Conservation (phyloP, 305 asterid species). For the Nicotiana rustica region DNA sequence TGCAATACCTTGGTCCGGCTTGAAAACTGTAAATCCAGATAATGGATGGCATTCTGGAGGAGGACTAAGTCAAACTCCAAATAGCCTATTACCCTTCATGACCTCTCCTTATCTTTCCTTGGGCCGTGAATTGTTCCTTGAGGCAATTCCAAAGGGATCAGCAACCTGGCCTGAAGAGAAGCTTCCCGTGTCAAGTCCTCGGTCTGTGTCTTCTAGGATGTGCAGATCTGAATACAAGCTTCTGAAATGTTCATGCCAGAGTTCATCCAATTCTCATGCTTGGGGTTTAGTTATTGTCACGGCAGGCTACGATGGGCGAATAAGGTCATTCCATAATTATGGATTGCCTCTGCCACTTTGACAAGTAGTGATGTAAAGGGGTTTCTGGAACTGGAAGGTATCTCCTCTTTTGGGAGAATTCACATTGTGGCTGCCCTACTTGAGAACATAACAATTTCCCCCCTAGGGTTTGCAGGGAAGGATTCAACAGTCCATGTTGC, state of each 20-base stretch:
- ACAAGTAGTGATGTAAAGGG: slow-evolving; percentile 36
- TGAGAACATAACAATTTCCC: background rate
- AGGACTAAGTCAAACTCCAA: slow-evolving; percentile 37
- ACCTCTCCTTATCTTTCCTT: slow-evolving; percentile 61
- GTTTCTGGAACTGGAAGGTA: slow-evolving; percentile 2
- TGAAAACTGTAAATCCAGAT: slow-evolving; percentile 41
- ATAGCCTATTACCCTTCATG: slow-evolving; percentile 57
- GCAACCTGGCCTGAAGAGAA: slow-evolving; percentile 99
- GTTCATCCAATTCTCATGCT: slow-evolving; percentile 64
- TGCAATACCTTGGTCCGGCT: slow-evolving; percentile 88
- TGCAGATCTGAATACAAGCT: slow-evolving; percentile 72
- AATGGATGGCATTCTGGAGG: slow-evolving; percentile 40
- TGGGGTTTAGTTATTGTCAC: slow-evolving; percentile 91
- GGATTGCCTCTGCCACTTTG: slow-evolving; percentile 77
- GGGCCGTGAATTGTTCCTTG: slow-evolving; percentile 64
- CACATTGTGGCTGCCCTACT: background rate
- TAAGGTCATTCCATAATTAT: slow-evolving; percentile 81
- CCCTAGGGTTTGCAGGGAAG: background rate
- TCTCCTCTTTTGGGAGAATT: slow-evolving; percentile 9
- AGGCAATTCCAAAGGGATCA: slow-evolving; percentile 66
- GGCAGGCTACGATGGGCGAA: slow-evolving; percentile 87
- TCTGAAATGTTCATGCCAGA: slow-evolving; percentile 70
- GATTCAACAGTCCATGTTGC: background rate
- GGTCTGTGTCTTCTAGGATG: slow-evolving; percentile 45
- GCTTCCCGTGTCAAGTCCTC: slow-evolving; percentile 61